phyloP scores from a whole-genome alignment of 1,139 yeast genomes.

The Hanseniaspora sp. region DNA sequence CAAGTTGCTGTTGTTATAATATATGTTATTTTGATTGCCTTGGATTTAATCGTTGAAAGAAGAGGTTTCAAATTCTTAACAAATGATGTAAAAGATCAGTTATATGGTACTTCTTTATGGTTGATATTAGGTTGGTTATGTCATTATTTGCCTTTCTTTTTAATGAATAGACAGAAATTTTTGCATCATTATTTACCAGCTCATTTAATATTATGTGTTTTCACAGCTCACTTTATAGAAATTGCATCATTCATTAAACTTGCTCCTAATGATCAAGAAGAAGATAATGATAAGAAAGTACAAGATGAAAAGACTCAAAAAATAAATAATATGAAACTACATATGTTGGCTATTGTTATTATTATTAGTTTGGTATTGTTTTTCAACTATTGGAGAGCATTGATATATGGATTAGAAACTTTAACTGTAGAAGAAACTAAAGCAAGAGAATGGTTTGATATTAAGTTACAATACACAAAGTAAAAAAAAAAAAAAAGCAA shows the following conservation, averaged over 20 bases:
- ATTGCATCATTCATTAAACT: slow-evolving; percentile 53
- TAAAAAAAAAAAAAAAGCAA: slow-evolving; percentile 27
- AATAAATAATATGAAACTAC: slow-evolving; percentile 25
- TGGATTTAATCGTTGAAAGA: slow-evolving; percentile 69
- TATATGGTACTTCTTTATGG: slow-evolving; percentile 76
- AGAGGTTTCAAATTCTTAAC: slow-evolving; percentile 53
- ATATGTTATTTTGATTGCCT: slow-evolving; percentile 50
- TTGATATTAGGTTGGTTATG: slow-evolving; percentile 78
- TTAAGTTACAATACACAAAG: slow-evolving; percentile 75
- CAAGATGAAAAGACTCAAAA: slow-evolving; percentile 22
- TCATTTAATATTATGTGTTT: slow-evolving; percentile 75
- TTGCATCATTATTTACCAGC: slow-evolving; percentile 96
- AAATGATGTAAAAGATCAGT: slow-evolving; percentile 54
- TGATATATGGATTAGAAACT: slow-evolving; percentile 70
- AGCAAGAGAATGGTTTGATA: slow-evolving; percentile 71
- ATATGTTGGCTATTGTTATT: slow-evolving; percentile 34
- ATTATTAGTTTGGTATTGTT: slow-evolving; percentile 45
- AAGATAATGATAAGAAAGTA: slow-evolving; percentile 26
- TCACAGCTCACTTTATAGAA: slow-evolving; percentile 75
- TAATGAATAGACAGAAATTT: slow-evolving; percentile 88
- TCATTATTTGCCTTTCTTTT: slow-evolving; percentile 81
- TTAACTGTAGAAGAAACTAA: slow-evolving; percentile 54
- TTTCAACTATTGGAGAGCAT: slow-evolving; percentile 68
- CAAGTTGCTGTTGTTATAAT: slow-evolving; percentile 60
- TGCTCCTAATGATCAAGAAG: slow-evolving; percentile 27